These are phyloP conservation scores for Balakata baccata DNA, from an alignment of 345 rosid genomes.

Conservation along the genomic window DNA sequence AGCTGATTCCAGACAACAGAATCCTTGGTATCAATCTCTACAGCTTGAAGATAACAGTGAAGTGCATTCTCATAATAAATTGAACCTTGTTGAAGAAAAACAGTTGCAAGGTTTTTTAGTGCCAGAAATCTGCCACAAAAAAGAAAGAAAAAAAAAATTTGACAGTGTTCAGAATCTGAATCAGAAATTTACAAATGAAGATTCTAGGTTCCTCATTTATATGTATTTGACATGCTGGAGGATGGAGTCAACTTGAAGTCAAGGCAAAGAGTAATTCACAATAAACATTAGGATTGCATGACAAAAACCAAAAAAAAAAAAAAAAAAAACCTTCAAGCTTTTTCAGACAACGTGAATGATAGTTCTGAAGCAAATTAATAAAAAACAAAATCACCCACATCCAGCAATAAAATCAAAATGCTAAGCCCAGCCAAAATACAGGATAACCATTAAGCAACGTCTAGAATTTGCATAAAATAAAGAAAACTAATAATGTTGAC, in stretches of 20 bases:
- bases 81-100: conserved; percentile 87
- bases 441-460: background rate
- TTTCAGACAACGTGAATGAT: background rate
- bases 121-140: conserved; percentile 71
- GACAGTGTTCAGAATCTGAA: background rate
- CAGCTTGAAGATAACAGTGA: conserved; percentile 92
- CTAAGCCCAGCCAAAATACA: background rate
- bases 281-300: background rate
- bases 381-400: too few relatives aligned
- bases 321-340: background rate
- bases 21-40: conserved; percentile 92
- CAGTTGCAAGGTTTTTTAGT: conserved; percentile 85
- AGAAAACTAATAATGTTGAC: background rate
- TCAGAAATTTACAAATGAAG: background rate
- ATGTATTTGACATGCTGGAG: background rate
- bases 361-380: background rate
- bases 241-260: background rate
- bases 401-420: background rate
- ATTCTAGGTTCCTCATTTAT: background rate
- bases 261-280: background rate
- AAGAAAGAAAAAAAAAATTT: background rate
- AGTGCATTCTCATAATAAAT: conserved; percentile 78
- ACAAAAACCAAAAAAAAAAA: background rate
- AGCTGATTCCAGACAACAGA: conserved; percentile 97
- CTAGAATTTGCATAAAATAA: background rate